Evolutionary conservation across 2,329 filamentous ascomycete species (phyloP), one percentile per base, ranked within the genome.

Genomic region (Acrocalymma vagum): DNA sequence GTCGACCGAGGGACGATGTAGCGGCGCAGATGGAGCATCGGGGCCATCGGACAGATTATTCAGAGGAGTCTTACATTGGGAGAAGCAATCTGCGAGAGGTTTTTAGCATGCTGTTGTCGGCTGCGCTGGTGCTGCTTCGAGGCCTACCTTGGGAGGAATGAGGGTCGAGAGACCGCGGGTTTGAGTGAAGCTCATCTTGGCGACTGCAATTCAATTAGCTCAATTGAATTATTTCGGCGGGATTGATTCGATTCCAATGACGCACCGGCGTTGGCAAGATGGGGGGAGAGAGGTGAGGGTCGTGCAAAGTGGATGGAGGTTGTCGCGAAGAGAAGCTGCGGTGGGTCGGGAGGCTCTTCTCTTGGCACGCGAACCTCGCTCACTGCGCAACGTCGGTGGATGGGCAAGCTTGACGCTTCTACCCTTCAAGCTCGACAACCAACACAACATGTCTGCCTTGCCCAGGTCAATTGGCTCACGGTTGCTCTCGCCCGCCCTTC

Each of bases 151-250:
- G 71, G 95, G 94, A 65, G 95, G 95, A 69, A 99, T 96, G 76
- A 99, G 87, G 82, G 95, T 96, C 73, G 94, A 97, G 72, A 96
- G 87, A 82, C 84, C 88, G 79, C 92, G 86, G 78, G 88, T 89
- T 70, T 86, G 84, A 70, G 95, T 82, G 84, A 86, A 94, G 83
- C 90, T 96, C 92, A 96, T 96, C 77, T 78, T 90, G 82, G 73
- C 66, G 59, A 61, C 69, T 73, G 55, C 41, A 27, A 22, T 40
- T 55, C 53, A 55, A 72, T 74, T 65, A 70, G 62, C 52, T 58
- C 63, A 62, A 66, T 63, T 65, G 57, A 26, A 37, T 35, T 48
- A 28, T 44, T 14, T 30, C 38, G 38, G 42, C 32, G 37, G 44
- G 14, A 17, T 9, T 25, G 17, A 15, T 29, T 44, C 46, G 30